These are phyloP conservation scores for Jacaranda mimosifolia DNA, from an alignment of 257 asterid genomes.

Conservation along the genomic window DNA sequence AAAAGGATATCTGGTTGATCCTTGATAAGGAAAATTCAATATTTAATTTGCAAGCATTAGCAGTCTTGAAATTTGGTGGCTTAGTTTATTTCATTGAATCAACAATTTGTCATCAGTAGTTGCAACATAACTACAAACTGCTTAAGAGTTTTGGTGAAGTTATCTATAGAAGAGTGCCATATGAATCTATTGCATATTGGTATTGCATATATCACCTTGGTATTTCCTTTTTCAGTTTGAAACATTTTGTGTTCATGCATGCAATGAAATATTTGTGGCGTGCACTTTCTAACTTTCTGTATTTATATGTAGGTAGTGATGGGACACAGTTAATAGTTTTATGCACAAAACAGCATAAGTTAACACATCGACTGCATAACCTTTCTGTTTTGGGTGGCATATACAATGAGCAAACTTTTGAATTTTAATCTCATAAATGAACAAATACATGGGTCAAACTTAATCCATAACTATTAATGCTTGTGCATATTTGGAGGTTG, in stretches of 20 bases:
- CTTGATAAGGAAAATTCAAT: not conserved
- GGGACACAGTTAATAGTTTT: not conserved
- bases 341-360: not conserved
- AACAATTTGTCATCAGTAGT: not conserved
- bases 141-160: not conserved
- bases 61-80: not conserved
- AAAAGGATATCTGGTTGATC: not conserved
- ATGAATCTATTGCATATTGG: not conserved
- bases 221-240: not conserved
- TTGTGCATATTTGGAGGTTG: not conserved
- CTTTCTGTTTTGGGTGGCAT: not conserved
- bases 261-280: not conserved
- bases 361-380: too few species aligned
- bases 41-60: not conserved
- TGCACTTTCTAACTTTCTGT: not conserved
- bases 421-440: not conserved
- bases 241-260: not conserved
- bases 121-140: not conserved
- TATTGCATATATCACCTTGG: not conserved
- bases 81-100: constrained; percentile 4
- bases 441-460: not conserved
- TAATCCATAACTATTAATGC: not conserved
- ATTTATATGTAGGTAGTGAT: not conserved
- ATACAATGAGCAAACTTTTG: not conserved
- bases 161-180: not conserved